Percentiles rank a stretch among this genome's conserved stretches.
These are phyloP conservation scores for Hypoxylon sp. DNA, from an alignment of 2,329 filamentous ascomycete species.

Conservation along the genomic window DNA sequence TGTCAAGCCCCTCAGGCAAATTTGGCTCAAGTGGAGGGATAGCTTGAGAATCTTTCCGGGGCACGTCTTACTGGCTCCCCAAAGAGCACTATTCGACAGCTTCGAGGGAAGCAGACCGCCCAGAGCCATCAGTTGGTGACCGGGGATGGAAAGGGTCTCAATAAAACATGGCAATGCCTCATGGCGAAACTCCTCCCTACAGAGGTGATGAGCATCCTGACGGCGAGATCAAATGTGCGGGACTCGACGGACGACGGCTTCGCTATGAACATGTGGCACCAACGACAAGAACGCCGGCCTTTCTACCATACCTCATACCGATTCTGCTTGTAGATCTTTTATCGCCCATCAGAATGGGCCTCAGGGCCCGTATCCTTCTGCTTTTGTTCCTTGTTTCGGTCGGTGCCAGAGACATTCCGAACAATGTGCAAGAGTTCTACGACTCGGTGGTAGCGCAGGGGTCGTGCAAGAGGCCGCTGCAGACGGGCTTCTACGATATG, in stretches of 20 bases:
- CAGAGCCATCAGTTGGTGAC: not conserved
- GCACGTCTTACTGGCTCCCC: not conserved
- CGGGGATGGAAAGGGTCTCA: not conserved
- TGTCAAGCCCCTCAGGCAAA: not conserved
- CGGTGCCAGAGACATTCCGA: conserved; percentile 12
- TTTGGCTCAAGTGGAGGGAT: not conserved
- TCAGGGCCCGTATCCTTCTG: not conserved
- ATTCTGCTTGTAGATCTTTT: not conserved
- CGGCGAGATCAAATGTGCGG: not conserved
- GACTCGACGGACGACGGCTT: not conserved
- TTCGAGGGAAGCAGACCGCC: not conserved
- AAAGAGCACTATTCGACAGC: not conserved
- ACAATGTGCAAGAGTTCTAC: conserved; percentile 14
- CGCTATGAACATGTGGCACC: not conserved
- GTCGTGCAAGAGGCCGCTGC: conserved; percentile 10
- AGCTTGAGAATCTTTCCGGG: not conserved
- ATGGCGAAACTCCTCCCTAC: not conserved
- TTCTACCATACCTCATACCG: not conserved
- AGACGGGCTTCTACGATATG: conserved; percentile 21
- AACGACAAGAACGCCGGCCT: not conserved
- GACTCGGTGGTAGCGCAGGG: conserved; percentile 11
- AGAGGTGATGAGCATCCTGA: not conserved
- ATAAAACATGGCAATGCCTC: not conserved
- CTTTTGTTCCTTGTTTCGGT: conserved; percentile 1
- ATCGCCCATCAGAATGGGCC: not conserved